Evolutionary conservation across 2,329 filamentous ascomycete species (phyloP), one percentile per base, ranked within the genome.

Genomic region (Alternaria hordeiaustralica): DNA sequence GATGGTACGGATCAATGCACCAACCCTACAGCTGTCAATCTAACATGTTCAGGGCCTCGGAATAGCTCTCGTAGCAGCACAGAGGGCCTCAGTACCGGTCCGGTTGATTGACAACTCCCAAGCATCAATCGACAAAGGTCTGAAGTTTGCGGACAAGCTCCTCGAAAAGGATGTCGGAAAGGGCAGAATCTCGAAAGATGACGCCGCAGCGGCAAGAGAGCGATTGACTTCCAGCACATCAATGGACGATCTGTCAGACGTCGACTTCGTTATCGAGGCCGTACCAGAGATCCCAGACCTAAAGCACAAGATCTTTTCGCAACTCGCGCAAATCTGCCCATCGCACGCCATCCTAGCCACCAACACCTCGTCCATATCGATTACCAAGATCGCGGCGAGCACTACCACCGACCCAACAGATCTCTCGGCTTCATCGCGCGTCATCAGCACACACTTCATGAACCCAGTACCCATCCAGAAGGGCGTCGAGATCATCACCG

Each of bases 371-470:
- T 97, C 94, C 65, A 99, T 99, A 78, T 95, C 93, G 64, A 97
- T 99, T 80, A 99, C 96, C 46, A 92, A 91, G 77, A 97, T 99
- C 74, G 96, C 96, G 20, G 94, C 96, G 4, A 89, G 94, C 10
- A 95, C 95, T 1, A 91, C 89, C 25, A 85, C 85, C 60, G 89
- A 97, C 76, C 91, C 93, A 1, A 95, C 84, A 18, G 92, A 97
- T 75, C 89, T 92, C 23, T 90, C 90, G 46, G 92, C 90, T 44
- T 91, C 93, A 46, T 95, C 93, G 6, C 91, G 96, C 51, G 96
- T 99, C 10, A 89, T 99, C 59, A 93, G 93, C 55, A 98, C 96
- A 15, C 96, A 99, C 81, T 99, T 99, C 82, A 99, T 99, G 96
- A 99, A 99, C 85, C 96, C 96, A 0, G 96, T 99, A 0, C 96